Evolutionary conservation across 306 rosid species (phyloP).

Genomic region (Vigna mungo): DNA sequence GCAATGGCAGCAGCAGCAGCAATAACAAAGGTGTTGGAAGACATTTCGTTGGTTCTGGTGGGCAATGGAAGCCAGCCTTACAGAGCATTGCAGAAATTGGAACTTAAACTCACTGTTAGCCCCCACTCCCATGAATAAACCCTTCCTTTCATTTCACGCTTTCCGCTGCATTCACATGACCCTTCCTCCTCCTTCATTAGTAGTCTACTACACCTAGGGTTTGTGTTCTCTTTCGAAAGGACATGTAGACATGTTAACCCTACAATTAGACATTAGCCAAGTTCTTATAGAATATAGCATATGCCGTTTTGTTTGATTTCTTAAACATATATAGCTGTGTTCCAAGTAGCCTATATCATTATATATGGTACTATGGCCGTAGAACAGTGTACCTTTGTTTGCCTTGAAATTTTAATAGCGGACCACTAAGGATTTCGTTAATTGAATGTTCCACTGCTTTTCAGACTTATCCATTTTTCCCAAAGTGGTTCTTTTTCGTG

Average conservation of each 20-base stretch:
- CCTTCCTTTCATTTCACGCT: constrained; percentile 34
- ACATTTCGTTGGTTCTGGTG: constrained; percentile 61
- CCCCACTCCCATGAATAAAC: constrained; percentile 34
- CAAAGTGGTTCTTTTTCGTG: background rate
- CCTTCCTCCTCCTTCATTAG: constrained; percentile 12
- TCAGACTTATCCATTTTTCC: background rate
- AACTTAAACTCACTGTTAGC: constrained; percentile 54
- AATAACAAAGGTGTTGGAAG: constrained; percentile 59
- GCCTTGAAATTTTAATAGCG: background rate
- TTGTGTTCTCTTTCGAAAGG: constrained; percentile 30
- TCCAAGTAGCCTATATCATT: background rate
- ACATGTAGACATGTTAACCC: constrained; percentile 1
- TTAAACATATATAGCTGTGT: background rate
- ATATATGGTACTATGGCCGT: background rate
- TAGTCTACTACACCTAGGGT: constrained; percentile 15
- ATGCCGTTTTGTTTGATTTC: constrained; percentile 2
- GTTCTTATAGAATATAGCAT: constrained; percentile 18
- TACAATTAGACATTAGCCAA: constrained; percentile 32
- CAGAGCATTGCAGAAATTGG: constrained; percentile 93
- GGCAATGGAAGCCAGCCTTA: constrained; percentile 95
- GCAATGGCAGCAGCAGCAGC: constrained; percentile 48
- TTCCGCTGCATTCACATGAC: constrained; percentile 29
- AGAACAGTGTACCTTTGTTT: background rate
- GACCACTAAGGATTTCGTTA: background rate
- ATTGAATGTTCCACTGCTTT: background rate